Evolutionary conservation across 441 rosid genomes (phyloP).

Genomic region (Francoa sonchifolia): DNA sequence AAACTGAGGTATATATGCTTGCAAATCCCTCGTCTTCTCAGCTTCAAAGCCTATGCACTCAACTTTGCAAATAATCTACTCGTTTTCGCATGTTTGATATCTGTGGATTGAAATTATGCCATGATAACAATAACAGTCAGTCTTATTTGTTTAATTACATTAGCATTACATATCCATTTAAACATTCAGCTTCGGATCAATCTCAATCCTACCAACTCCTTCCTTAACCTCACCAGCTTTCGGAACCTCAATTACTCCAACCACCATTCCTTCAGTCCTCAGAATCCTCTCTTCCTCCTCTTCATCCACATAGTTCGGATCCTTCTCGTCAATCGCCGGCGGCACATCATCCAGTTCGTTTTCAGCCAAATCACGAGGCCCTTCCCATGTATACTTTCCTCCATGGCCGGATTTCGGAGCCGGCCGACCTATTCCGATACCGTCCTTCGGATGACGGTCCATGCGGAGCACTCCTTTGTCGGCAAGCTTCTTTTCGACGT

Average conservation of each 20-base stretch:
- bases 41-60: no score
- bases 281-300: conserved; percentile 30
- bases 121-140: no score
- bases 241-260: conserved; percentile 50
- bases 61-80: no score
- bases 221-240: conserved; percentile 26
- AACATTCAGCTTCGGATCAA: conserved; percentile 30
- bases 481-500: conserved; percentile 47
- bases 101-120: no score
- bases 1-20: conserved; percentile 22
- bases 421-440: conserved; percentile 33
- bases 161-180: no score
- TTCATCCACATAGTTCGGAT: conserved; percentile 66
- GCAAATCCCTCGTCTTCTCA: conserved; percentile 26
- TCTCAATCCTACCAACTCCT: conserved; percentile 49
- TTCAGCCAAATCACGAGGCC: conserved; percentile 32
- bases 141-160: no score
- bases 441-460: conserved; percentile 69
- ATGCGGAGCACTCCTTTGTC: conserved; percentile 56
- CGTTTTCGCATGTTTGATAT: no score
- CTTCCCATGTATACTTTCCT: conserved; percentile 85
- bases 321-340: conserved; percentile 57
- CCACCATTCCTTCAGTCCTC: conserved; percentile 26
- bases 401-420: conserved; percentile 73
- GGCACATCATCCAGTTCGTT: conserved; percentile 41